Evolutionary conservation across 805 yeast genomes (phyloP).

Genomic region (Candida lessepsii): DNA sequence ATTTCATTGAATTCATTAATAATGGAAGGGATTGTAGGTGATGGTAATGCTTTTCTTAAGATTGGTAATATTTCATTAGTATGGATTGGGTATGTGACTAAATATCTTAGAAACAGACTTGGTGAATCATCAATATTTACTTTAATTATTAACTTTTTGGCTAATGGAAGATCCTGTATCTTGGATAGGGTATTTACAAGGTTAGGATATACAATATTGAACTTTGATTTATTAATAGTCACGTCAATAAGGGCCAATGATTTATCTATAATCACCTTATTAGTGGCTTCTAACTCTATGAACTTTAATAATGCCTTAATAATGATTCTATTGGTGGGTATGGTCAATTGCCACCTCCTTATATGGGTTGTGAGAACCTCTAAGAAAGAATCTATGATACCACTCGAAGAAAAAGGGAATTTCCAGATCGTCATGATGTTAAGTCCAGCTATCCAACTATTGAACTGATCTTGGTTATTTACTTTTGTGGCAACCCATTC

Average conservation of each 20-base stretch:
- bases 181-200: constrained; percentile 1
- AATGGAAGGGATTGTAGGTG: background rate
- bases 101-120: constrained; percentile 2
- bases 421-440: constrained; percentile 3
- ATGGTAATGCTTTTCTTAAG: background rate
- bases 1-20: constrained; percentile 1
- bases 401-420: constrained; percentile 7
- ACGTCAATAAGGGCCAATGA: background rate
- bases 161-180: background rate
- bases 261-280: background rate
- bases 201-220: background rate
- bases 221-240: background rate
- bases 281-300: background rate
- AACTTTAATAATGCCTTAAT: constrained; percentile 1
- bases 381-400: background rate
- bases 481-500: constrained; percentile 17
- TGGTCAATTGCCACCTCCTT: constrained; percentile 6
- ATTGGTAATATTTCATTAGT: background rate
- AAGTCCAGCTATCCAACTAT: constrained; percentile 23
- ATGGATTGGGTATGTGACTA: constrained; percentile 1
- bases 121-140: constrained; percentile 13
- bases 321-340: constrained; percentile 4
- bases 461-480: constrained; percentile 14
- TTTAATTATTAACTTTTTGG: constrained; percentile 2
- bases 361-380: background rate